phyloP scores from a whole-genome alignment of 495 filamentous ascomycete species.

The Penicillium angulare region DNA sequence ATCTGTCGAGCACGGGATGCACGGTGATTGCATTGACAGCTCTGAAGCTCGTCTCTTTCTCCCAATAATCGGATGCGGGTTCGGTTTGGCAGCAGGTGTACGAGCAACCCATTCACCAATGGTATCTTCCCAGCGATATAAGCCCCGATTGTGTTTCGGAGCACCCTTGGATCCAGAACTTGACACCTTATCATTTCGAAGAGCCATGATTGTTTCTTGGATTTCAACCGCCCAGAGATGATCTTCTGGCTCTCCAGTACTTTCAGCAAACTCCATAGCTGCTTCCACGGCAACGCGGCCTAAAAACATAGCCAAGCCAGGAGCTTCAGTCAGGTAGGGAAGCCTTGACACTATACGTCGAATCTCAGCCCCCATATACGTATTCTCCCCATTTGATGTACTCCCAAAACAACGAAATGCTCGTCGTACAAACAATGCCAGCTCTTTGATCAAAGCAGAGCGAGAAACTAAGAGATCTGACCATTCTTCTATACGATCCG shows the following conservation, averaged over 20 bases:
- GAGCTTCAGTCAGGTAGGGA: conserved; percentile 18
- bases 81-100: conserved; percentile 36
- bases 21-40: background rate
- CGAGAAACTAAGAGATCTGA: conserved; percentile 24
- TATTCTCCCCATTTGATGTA: conserved; percentile 18
- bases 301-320: conserved; percentile 29
- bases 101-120: conserved; percentile 55
- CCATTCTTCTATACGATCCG: conserved; percentile 12
- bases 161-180: conserved; percentile 9
- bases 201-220: conserved; percentile 34
- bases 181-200: conserved; percentile 9
- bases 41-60: conserved; percentile 6
- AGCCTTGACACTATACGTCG: conserved; percentile 33
- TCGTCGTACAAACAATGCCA: conserved; percentile 35
- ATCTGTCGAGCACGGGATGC: conserved; percentile 23
- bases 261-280: conserved; percentile 49
- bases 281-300: conserved; percentile 44
- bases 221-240: conserved; percentile 49
- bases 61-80: conserved; percentile 3
- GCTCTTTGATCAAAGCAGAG: conserved; percentile 36
- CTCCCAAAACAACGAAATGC: conserved; percentile 37
- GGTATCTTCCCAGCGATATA: conserved; percentile 55
- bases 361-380: conserved; percentile 22
- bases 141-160: conserved; percentile 16
- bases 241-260: conserved; percentile 45